A percentile compares a stretch with the other conserved stretches of the same genome.
phyloP scores from a whole-genome alignment of 169 alveolate genomes.

The Plasmodium vinckei region DNA sequence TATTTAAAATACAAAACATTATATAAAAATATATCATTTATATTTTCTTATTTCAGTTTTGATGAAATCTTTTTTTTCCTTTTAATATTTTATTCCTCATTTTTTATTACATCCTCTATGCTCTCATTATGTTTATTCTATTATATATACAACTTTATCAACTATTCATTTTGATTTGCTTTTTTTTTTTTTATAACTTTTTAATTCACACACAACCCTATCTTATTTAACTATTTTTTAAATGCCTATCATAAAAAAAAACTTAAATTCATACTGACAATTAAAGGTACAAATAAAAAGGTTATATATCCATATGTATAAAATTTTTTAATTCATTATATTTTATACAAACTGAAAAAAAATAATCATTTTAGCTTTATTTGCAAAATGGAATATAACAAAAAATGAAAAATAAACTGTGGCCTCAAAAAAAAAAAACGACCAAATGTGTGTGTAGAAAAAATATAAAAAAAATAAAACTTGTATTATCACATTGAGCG shows the following conservation, averaged over 20 bases:
- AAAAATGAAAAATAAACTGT: neutral
- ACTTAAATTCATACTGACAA: too few species aligned
- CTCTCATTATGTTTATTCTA: constrained; percentile 43
- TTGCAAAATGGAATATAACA: neutral
- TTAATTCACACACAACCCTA: too few species aligned
- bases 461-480: constrained; percentile 3
- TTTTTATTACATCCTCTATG: constrained; percentile 36
- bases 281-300: constrained; percentile 3
- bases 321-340: too few species aligned
- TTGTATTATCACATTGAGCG: constrained; percentile 53
- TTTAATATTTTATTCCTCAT: constrained; percentile 47
- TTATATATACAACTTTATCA: constrained; percentile 73
- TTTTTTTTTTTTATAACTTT: too few species aligned
- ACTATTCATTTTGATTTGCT: constrained; percentile 16
- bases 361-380: too few species aligned
- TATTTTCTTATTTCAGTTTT: constrained; percentile 67
- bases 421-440: too few species aligned
- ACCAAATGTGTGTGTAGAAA: neutral
- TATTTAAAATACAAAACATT: constrained; percentile 68
- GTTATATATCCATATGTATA: neutral
- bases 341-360: too few species aligned
- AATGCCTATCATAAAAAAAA: too few species aligned
- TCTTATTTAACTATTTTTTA: too few species aligned
- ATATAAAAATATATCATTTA: constrained; percentile 52
- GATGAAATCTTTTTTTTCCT: constrained; percentile 73